These are phyloP conservation scores for Alternaria arborescens DNA, from an alignment of 2,329 filamentous ascomycete genomes.

Conservation along the genomic window DNA sequence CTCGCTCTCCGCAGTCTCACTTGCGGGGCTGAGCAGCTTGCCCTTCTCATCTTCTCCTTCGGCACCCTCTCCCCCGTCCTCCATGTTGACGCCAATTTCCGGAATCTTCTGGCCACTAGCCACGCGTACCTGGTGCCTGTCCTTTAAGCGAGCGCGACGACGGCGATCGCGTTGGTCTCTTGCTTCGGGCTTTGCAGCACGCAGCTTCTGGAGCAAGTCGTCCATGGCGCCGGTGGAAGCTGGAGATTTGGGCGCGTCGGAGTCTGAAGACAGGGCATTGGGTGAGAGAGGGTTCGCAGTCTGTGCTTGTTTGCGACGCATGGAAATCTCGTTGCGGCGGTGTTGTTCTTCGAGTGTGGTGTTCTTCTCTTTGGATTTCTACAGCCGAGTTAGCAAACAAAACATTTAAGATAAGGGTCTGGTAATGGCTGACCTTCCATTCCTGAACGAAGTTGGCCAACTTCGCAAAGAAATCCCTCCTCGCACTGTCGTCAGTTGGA, in stretches of 20 bases:
- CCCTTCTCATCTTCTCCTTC: slow-evolving; percentile 53
- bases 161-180: slow-evolving; percentile 89
- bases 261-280: slow-evolving; percentile 56
- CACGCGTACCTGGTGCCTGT: slow-evolving; percentile 86
- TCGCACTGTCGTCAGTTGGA: slow-evolving; percentile 86
- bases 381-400: slow-evolving; percentile 14
- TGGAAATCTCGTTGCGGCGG: slow-evolving; percentile 85
- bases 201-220: slow-evolving; percentile 89
- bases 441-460: slow-evolving; percentile 88
- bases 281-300: slow-evolving; percentile 62
- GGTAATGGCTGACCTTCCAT: slow-evolving; percentile 73
- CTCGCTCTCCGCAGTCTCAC: slow-evolving; percentile 42
- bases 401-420: not conserved
- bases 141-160: slow-evolving; percentile 86
- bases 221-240: slow-evolving; percentile 94
- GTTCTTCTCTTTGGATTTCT: slow-evolving; percentile 95
- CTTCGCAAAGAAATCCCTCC: slow-evolving; percentile 94
- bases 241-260: slow-evolving; percentile 61
- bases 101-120: slow-evolving; percentile 90
- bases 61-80: slow-evolving; percentile 31
- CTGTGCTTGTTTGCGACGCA: slow-evolving; percentile 76
- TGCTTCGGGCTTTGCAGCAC: slow-evolving; percentile 88
- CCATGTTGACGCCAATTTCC: slow-evolving; percentile 67
- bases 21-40: slow-evolving; percentile 60
- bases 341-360: slow-evolving; percentile 79